Conservation (phyloP, 2,329 filamentous ascomycete species). For the Xylariaceae sp. region DNA sequence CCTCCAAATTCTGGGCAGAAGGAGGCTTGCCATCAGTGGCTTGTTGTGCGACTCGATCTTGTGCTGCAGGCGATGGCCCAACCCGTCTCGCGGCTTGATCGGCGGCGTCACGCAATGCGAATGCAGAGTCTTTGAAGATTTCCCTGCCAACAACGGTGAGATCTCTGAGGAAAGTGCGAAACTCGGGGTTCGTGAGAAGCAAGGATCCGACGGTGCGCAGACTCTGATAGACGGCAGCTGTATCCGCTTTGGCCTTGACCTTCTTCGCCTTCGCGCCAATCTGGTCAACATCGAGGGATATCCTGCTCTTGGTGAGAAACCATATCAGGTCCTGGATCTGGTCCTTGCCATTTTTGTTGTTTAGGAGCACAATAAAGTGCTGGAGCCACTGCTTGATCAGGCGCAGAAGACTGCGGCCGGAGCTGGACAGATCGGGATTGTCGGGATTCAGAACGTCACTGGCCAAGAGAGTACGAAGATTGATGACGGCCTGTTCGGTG, state of each 20-base stretch:
- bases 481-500: conserved; percentile 74
- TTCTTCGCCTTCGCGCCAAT: conserved; percentile 55
- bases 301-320: conserved; percentile 69
- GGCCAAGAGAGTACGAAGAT: conserved; percentile 72
- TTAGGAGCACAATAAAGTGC: conserved; percentile 74
- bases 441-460: conserved; percentile 74
- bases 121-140: conserved; percentile 81
- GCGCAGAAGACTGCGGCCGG: conserved; percentile 67
- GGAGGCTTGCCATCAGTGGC: conserved; percentile 35
- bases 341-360: conserved; percentile 76
- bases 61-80: conserved; percentile 60
- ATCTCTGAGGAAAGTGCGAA: conserved; percentile 79
- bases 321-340: conserved; percentile 90
- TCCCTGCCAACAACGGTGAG: conserved; percentile 72
- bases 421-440: conserved; percentile 68
- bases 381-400: conserved; percentile 68
- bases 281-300: conserved; percentile 62
- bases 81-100: conserved; percentile 68
- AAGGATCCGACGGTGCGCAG: conserved; percentile 76
- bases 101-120: conserved; percentile 70
- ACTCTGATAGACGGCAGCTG: conserved; percentile 71
- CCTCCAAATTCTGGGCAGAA: conserved; percentile 59
- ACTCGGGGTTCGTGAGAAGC: conserved; percentile 85
- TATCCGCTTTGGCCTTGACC: conserved; percentile 64
- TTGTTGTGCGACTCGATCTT: conserved; percentile 44